Conservation (phyloP, 2,329 filamentous ascomycete species). For the Penicillium olsonii region DNA sequence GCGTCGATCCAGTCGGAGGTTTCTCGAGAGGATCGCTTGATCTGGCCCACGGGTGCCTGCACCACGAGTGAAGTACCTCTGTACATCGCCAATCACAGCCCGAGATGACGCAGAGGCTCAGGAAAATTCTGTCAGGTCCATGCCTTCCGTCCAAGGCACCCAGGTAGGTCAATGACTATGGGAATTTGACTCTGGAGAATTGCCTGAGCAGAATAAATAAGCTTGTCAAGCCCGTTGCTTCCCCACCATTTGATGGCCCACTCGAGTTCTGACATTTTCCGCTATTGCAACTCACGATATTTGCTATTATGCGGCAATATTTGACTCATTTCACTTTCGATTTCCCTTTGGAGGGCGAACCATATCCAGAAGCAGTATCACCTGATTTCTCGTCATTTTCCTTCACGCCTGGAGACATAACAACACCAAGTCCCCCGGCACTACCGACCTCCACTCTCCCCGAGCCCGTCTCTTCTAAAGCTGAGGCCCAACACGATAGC, state of each 20-base stretch:
- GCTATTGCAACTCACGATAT: background rate
- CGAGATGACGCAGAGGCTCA: background rate
- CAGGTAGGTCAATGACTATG: background rate
- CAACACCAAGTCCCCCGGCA: background rate
- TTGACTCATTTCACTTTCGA: background rate
- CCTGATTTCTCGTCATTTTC: background rate
- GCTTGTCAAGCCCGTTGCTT: background rate
- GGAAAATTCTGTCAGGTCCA: constrained; percentile 2
- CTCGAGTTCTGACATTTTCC: background rate
- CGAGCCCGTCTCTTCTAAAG: background rate
- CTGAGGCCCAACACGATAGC: background rate
- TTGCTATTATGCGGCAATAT: background rate
- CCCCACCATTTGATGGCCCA: background rate
- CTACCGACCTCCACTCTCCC: background rate
- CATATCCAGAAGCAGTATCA: background rate
- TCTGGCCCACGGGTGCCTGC: constrained; percentile 6
- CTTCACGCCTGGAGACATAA: background rate
- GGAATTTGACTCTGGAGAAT: background rate
- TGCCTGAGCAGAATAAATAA: constrained; percentile 1
- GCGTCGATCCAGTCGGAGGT: background rate
- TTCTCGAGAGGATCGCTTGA: background rate
- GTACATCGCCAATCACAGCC: constrained; percentile 1
- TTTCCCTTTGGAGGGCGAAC: background rate
- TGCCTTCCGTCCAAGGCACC: constrained; percentile 1
- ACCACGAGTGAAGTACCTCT: background rate